A percentile compares a stretch with the other conserved stretches of the same genome.
phyloP scores from a whole-genome alignment of 2,329 filamentous ascomycete species.

The Fusarium duplospermum region DNA sequence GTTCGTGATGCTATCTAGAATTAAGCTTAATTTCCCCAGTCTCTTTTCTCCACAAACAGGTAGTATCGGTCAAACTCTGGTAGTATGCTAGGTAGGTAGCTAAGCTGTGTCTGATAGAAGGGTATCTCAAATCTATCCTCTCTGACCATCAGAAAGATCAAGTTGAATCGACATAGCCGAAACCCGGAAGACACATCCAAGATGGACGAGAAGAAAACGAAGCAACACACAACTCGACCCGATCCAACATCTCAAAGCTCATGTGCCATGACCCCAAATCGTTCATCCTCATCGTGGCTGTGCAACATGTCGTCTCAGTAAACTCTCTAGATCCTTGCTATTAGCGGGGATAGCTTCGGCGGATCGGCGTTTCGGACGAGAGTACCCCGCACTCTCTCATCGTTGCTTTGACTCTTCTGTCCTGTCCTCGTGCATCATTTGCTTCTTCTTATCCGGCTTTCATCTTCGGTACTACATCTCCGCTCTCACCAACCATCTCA shows the following conservation, averaged over 20 bases:
- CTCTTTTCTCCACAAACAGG: not conserved
- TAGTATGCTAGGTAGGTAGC: not conserved
- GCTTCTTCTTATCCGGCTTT: not conserved
- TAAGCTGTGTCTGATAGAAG: too few relatives aligned
- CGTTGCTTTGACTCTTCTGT: not conserved
- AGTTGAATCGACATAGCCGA: not conserved
- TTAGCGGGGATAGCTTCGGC: slow-evolving; percentile 30
- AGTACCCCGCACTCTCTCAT: slow-evolving; percentile 28
- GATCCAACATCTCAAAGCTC: not conserved
- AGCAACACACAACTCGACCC: not conserved
- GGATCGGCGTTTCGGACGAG: slow-evolving; percentile 32
- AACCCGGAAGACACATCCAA: not conserved
- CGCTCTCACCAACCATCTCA: not conserved
- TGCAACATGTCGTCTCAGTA: slow-evolving; percentile 23
- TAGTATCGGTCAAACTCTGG: not conserved
- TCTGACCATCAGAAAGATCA: not conserved
- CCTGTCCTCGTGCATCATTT: not conserved
- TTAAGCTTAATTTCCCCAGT: slow-evolving; percentile 5
- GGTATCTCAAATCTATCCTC: not conserved
- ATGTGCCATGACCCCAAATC: slow-evolving; percentile 9
- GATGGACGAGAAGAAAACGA: not conserved
- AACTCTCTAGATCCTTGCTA: not conserved
- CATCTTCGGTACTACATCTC: slow-evolving; percentile 10
- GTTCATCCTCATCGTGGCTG: slow-evolving; percentile 3
- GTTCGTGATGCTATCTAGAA: not conserved